These are phyloP conservation scores for Lavandula angustifolia DNA, from an alignment of 257 asterid species.

Conservation along the genomic window DNA sequence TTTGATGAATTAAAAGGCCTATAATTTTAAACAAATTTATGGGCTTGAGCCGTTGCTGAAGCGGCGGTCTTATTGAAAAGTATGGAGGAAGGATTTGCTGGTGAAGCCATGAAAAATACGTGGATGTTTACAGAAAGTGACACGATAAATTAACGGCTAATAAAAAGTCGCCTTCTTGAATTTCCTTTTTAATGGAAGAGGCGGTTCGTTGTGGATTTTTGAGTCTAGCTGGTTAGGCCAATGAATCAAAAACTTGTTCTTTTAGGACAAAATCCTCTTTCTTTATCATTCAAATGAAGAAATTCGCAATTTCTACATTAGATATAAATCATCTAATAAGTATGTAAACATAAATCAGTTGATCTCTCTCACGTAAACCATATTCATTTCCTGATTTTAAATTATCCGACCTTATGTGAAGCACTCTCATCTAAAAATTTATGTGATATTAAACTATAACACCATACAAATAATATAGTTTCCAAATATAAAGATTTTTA, in stretches of 20 bases:
- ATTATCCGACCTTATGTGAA: too few relatives aligned
- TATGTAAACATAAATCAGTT: too few relatives aligned
- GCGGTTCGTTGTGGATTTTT: conserved; percentile 31
- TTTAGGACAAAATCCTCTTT: not conserved
- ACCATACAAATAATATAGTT: too few relatives aligned
- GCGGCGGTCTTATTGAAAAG: conserved; percentile 30
- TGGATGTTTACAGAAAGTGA: conserved; percentile 50
- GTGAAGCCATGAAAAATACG: conserved; percentile 52
- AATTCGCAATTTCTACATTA: too few relatives aligned
- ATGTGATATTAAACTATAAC: too few relatives aligned
- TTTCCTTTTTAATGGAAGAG: conserved; percentile 6
- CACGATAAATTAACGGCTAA: conserved; percentile 40
- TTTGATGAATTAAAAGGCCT: not conserved
- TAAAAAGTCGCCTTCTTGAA: conserved; percentile 9
- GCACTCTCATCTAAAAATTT: too few relatives aligned
- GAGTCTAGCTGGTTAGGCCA: conserved; percentile 1
- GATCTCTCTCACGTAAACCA: too few relatives aligned
- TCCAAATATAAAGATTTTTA: too few relatives aligned
- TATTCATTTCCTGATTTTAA: too few relatives aligned
- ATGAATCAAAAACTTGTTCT: not conserved
- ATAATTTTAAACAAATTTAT: not conserved
- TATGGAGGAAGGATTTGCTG: conserved; percentile 28
- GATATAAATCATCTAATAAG: too few relatives aligned
- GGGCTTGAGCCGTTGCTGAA: conserved; percentile 27
- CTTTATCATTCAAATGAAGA: too few relatives aligned